Base-by-base conservation (phyloP, 495 filamentous ascomycete species). In the Penicillium soppii region DNA sequence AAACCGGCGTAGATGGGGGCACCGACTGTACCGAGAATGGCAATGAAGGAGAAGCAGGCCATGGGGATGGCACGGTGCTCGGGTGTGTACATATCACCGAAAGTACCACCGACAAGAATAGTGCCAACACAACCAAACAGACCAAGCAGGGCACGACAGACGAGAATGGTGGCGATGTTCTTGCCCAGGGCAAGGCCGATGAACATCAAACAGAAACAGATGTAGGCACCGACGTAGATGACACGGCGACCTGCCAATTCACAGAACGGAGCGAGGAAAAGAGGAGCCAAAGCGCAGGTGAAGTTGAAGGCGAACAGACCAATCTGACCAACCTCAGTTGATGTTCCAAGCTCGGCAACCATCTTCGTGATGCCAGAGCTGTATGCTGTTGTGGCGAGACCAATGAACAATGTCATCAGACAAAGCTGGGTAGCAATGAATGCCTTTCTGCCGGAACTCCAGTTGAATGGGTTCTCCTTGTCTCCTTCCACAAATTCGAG, bases 41-140 rank as follows among this genome's bases (percentile, higher is more conserved):
- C 87, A 21, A 87, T 82, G 33, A 85, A 86, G 16, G 78, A 80
- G 68, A 90, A 91, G 21, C 81, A 83, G 4, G 87, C 87, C 85
- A 91, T 89, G n/a, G 88, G 85, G 25, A 89, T 80, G 57, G 87
- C 88, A 40, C 87, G 76, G 59, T 91, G 84, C 53, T 89, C 86
- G 1, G 82, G 84, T 16, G 66, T 77, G 79, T 87, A 91, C 45
- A 90, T 69, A 57, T 91, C 88, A 25, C 85, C 85, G 22, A 91
- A 75, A 17, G 85, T 88, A 17, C 88, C 88, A 43, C 87, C 88
- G 16, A 90, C 86, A 0, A 90, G 74, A 8, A 88, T 90, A 73
- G 90, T 90, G 4, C 87, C 87, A 4, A 88, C 86, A 3, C 81
- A 85, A 57, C 89, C 88, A 17, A 86, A 86, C 27, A 90, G 88